Base-by-base conservation (phyloP, 2,329 filamentous ascomycete genomes). In the Monosporascus sp. region DNA sequence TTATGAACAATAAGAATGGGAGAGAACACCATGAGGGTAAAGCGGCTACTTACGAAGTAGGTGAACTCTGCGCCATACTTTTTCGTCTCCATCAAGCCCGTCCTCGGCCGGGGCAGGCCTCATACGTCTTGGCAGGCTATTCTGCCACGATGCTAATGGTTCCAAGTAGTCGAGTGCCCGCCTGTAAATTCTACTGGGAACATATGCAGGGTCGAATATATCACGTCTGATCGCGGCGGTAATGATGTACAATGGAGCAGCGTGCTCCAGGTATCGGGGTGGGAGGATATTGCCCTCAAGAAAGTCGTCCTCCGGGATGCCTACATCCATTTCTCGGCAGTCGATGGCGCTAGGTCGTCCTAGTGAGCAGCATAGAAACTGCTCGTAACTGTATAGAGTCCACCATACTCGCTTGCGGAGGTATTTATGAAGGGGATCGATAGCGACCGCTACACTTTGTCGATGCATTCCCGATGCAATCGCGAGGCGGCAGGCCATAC, bases 381-480 rank as follows among this genome's bases (percentile, higher is more conserved):
- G 65, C 49, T 68, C 67, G 51, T 63, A 68, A n/a, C 57, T 59
- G 51, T 67, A 68, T 38, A 68, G 37, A 6, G 67, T 68, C 65
- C 66, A 68, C 66, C 66, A 69, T 19, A 68, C 58, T 20, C 64
- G 57, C 37, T 66, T 65, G 9, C 65, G 61, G 19, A 66, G 58
- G 46, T 65, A 60, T n/a, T 60, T 58, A 37, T 65, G 59, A 2
- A 63, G 46, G 20, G 57, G 52, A 9, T 72, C 66, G 50, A 74
- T 72, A 2, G 70, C 65, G 37, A 64, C 61, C n/a, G 68, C 70
- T 0, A 68, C 65, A 27, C 65, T 68, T 56, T 74, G 72, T 35
- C 72, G 67, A 55, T 76, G 73, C 70, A 76, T 72, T 3, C 73
- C 73, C 50, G 75, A 65, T 16, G 71, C 72, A 51, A 74, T 71